These are phyloP conservation scores for Fraxinus excelsior DNA, from an alignment of 257 asterid species.

Conservation along the genomic window DNA sequence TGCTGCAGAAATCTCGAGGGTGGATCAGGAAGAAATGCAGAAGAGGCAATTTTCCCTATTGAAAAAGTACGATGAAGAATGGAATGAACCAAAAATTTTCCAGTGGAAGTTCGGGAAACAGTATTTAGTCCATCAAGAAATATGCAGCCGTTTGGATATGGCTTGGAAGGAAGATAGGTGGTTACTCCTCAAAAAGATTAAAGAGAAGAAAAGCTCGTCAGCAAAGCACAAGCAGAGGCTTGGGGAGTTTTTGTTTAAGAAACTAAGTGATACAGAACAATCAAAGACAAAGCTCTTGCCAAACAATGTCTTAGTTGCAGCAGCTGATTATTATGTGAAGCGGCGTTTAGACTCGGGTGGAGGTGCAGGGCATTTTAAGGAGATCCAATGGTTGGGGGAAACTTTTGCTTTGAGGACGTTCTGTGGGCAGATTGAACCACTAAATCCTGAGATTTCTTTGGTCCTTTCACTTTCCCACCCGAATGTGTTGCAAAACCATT, in stretches of 20 bases:
- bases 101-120: conserved; percentile 75
- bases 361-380: conserved; percentile 67
- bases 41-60: conserved; percentile 46
- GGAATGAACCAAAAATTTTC: conserved; percentile 54
- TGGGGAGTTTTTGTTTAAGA: conserved; percentile 54
- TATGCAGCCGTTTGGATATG: conserved; percentile 49
- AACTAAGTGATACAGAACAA: conserved; percentile 34
- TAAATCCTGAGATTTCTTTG: conserved; percentile 47
- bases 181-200: conserved; percentile 52
- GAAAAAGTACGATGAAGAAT: conserved; percentile 63
- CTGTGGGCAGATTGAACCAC: conserved; percentile 59
- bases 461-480: conserved; percentile 74
- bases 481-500: conserved; percentile 59
- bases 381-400: conserved; percentile 91
- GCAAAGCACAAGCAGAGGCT: conserved; percentile 51
- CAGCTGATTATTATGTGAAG: conserved; percentile 59
- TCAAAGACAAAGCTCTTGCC: conserved; percentile 41
- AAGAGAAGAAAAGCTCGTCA: conserved; percentile 37
- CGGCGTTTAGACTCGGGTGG: conserved; percentile 63
- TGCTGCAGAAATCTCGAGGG: conserved; percentile 74
- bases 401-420: conserved; percentile 66
- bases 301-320: conserved; percentile 47
- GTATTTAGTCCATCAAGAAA: conserved; percentile 59
- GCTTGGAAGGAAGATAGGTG: conserved; percentile 76
- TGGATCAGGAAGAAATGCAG: conserved; percentile 65